phyloP scores from a whole-genome alignment of 2,329 filamentous ascomycete species.

The Xylaria sp. region DNA sequence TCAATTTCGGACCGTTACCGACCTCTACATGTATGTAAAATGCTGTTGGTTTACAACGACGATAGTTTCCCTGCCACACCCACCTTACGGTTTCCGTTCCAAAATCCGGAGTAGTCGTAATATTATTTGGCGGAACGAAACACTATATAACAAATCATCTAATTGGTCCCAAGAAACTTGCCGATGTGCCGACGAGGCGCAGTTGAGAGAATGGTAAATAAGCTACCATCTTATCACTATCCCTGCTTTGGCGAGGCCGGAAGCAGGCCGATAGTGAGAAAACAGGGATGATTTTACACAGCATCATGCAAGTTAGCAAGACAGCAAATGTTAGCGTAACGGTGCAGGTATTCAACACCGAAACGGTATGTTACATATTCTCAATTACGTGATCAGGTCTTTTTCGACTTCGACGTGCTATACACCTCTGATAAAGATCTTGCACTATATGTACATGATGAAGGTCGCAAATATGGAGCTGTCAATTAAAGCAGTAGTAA shows the following conservation, averaged over 20 bases:
- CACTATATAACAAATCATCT: not conserved
- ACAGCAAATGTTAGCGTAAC: constrained; percentile 5
- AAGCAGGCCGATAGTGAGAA: constrained; percentile 22
- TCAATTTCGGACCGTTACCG: constrained; percentile 6
- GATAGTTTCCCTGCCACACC: not conserved
- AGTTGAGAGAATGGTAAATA: not conserved
- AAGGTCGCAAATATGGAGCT: not conserved
- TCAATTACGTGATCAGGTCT: not conserved
- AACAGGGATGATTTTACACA: constrained; percentile 22
- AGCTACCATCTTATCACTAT: constrained; percentile 18
- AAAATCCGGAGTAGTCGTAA: not conserved
- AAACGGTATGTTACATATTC: not conserved
- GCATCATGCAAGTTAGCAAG: constrained; percentile 1
- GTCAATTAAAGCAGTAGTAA: not conserved
- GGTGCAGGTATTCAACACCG: constrained; percentile 1
- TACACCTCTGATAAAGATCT: not conserved
- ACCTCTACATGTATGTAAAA: not conserved
- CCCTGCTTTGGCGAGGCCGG: constrained; percentile 29
- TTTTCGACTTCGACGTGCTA: not conserved
- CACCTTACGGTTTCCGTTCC: not conserved
- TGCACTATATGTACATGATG: not conserved
- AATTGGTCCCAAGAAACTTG: not conserved
- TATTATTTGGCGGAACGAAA: not conserved
- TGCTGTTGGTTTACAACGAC: constrained; percentile 1
- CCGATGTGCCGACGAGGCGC: constrained; percentile 3